Percentiles rank a stretch among this genome's conserved stretches.
Conservation (phyloP, 148 eudicot species). For the Amaranthus palmeri region DNA sequence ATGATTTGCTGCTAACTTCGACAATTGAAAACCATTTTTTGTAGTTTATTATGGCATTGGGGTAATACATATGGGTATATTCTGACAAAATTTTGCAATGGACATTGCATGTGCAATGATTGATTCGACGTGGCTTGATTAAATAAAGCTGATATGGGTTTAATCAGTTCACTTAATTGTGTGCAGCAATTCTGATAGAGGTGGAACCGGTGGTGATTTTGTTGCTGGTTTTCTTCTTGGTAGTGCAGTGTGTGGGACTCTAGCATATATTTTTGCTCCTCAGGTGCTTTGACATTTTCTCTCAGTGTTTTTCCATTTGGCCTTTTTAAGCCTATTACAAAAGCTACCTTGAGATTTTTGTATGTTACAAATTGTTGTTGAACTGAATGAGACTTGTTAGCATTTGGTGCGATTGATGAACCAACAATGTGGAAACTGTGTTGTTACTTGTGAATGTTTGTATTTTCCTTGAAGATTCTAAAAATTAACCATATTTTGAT, state of each 20-base stretch:
- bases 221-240: conserved; percentile 77
- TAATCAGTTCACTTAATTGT: conserved; percentile 4
- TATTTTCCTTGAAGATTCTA: background rate
- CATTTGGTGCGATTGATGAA: background rate
- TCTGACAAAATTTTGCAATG: background rate
- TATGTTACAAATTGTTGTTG: background rate
- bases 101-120: too few relatives aligned
- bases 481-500: background rate
- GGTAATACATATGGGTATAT: background rate
- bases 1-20: background rate
- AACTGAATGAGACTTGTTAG: background rate
- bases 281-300: conserved; percentile 43
- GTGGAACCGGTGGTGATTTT: conserved; percentile 70
- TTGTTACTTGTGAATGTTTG: background rate
- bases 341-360: background rate
- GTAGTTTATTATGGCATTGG: background rate
- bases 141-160: background rate
- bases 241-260: conserved; percentile 76
- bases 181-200: conserved; percentile 40
- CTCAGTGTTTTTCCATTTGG: background rate
- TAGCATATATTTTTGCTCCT: conserved; percentile 80
- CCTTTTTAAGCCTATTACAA: background rate
- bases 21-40: background rate
- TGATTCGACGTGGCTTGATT: background rate
- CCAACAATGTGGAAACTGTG: background rate